Conservation (phyloP, 805 yeast genomes). For the Saturnispora gosingensis region DNA sequence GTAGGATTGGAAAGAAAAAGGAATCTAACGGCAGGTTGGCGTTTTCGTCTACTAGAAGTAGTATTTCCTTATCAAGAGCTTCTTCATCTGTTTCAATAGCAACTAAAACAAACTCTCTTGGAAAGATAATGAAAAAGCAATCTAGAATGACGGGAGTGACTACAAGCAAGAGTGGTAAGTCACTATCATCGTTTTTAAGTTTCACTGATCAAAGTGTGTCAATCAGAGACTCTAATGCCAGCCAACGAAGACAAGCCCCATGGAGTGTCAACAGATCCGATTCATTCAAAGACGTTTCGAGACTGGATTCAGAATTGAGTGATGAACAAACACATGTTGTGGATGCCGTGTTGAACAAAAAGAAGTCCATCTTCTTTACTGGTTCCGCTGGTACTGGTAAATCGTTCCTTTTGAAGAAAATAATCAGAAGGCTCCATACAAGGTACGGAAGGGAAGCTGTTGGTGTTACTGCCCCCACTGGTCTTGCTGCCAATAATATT, state of each 20-base stretch:
- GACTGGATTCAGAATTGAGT: constrained; percentile 8
- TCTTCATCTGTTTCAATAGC: background rate
- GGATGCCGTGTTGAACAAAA: constrained; percentile 40
- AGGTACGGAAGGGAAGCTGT: constrained; percentile 42
- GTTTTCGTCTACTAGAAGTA: constrained; percentile 2
- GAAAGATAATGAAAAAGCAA: constrained; percentile 7
- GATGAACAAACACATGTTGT: constrained; percentile 41
- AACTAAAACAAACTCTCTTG: background rate
- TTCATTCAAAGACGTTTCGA: constrained; percentile 2
- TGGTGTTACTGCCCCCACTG: constrained; percentile 93
- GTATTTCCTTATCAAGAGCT: constrained; percentile 1
- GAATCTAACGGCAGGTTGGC: constrained; percentile 3
- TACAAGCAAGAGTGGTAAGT: background rate
- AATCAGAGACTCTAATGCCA: background rate
- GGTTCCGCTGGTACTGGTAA: constrained; percentile 90
- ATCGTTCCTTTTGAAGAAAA: constrained; percentile 54
- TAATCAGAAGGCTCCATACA: constrained; percentile 44
- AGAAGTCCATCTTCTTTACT: constrained; percentile 57
- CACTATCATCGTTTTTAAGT: background rate
- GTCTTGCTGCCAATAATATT: constrained; percentile 89
- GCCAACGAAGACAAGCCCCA: constrained; percentile 6
- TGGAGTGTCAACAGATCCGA: constrained; percentile 6
- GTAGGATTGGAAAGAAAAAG: constrained; percentile 4
- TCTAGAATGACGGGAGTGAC: constrained; percentile 5
- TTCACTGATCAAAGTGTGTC: background rate